Conservation (phyloP, 1,284 basidiomycete genomes). For the Melampsora medusae region DNA sequence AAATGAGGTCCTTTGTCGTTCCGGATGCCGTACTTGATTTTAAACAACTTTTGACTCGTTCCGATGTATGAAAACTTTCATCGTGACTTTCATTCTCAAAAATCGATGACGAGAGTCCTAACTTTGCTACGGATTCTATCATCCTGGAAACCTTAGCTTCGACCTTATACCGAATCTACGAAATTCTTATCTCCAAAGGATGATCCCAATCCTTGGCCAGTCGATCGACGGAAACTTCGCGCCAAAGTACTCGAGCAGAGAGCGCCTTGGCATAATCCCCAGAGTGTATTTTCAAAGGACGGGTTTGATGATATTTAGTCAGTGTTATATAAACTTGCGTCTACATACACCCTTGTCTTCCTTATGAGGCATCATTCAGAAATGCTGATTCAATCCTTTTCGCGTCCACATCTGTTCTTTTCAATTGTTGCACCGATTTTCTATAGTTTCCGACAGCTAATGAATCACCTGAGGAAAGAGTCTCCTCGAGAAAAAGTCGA, state of each 20-base stretch:
- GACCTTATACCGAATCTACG: conserved; percentile 31
- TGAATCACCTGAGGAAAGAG: conserved; percentile 19
- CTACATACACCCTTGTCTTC: not conserved
- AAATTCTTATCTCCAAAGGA: conserved; percentile 12
- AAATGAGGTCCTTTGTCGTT: conserved; percentile 39
- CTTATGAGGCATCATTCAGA: not conserved
- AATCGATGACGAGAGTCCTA: not conserved
- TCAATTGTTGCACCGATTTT: not conserved
- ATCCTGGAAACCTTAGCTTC: conserved; percentile 9
- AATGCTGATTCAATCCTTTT: not conserved
- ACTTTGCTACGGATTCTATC: not conserved
- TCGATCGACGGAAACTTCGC: conserved; percentile 17
- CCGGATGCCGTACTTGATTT: conserved; percentile 9
- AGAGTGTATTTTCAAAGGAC: conserved; percentile 27
- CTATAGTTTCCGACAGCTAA: conserved; percentile 36
- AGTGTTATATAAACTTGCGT: not conserved
- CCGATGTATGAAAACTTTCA: conserved; percentile 13
- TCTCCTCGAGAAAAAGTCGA: no score
- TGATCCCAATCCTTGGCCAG: conserved; percentile 26
- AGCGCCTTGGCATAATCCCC: conserved; percentile 27
- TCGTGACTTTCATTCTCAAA: not conserved
- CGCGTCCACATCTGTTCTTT: no score
- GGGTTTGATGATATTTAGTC: conserved; percentile 34
- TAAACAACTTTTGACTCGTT: conserved; percentile 12
- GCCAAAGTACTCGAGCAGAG: conserved; percentile 4